Percentiles rank a stretch among this genome's conserved stretches.
These are phyloP conservation scores for Paralagenidium karlingii DNA, from an alignment of 352 stramenopile species.

Conservation along the genomic window DNA sequence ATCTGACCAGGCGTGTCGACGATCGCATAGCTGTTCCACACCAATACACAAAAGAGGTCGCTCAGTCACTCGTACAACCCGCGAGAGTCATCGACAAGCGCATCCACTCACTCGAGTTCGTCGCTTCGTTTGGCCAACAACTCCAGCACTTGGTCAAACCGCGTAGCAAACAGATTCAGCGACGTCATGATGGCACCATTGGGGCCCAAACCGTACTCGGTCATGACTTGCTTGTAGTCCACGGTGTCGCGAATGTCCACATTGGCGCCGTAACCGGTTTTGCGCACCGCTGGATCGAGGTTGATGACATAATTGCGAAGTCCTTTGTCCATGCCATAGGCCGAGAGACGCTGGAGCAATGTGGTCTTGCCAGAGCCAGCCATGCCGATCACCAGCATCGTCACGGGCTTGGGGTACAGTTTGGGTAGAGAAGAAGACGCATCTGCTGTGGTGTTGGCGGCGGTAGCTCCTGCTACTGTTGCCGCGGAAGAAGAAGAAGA, in stretches of 20 bases:
- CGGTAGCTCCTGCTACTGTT: too few species aligned
- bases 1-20: constrained; percentile 99
- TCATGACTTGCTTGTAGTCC: constrained; percentile 98
- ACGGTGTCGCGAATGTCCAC: constrained; percentile 99
- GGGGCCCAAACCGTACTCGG: constrained; percentile 94
- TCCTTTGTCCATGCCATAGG: constrained; percentile 49
- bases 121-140: constrained; percentile 86
- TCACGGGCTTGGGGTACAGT: constrained; percentile 58
- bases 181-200: constrained; percentile 99
- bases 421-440: too few species aligned
- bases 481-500: too few species aligned
- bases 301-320: constrained; percentile 94
- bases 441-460: too few species aligned
- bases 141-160: constrained; percentile 97
- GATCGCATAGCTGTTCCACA: constrained; percentile 82
- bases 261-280: constrained; percentile 92
- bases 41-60: constrained; percentile 1
- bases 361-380: constrained; percentile 95
- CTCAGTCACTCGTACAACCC: not conserved
- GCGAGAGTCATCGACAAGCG: constrained; percentile 56
- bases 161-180: constrained; percentile 99
- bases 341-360: constrained; percentile 81
- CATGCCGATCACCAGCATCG: constrained; percentile 91
- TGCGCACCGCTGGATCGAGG: constrained; percentile 94
- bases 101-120: constrained; percentile 79